These are phyloP conservation scores for Smittium culicis DNA, from an alignment of 371 early-diverging fungal species.

Conservation along the genomic window DNA sequence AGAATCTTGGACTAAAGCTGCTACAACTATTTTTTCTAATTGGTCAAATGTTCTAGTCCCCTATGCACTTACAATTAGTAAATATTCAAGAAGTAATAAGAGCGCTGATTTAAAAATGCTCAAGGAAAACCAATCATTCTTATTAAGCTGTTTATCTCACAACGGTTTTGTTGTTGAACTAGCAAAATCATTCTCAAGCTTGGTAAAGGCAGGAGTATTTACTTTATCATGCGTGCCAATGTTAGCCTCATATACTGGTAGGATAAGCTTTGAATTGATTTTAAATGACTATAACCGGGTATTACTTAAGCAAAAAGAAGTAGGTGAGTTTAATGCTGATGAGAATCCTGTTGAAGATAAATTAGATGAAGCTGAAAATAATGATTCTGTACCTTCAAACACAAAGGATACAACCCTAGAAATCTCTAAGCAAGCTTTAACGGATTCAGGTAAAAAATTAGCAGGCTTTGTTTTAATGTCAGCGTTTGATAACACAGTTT, in stretches of 20 bases:
- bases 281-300: background rate
- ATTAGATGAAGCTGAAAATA: too few relatives aligned
- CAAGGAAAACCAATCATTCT: background rate
- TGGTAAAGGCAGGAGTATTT: background rate
- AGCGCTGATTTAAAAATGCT: too few relatives aligned
- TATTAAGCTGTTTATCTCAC: background rate
- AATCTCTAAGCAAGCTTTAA: too few relatives aligned
- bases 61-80: background rate
- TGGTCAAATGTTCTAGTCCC: background rate
- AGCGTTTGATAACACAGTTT: slow-evolving; percentile 26
- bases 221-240: background rate
- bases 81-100: too few relatives aligned
- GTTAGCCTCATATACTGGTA: background rate
- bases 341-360: too few relatives aligned
- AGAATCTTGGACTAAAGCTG: background rate
- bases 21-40: background rate
- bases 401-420: too few relatives aligned
- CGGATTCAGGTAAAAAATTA: background rate
- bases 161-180: background rate
- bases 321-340: too few relatives aligned
- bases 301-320: too few relatives aligned
- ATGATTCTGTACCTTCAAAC: too few relatives aligned
- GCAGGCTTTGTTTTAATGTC: slow-evolving; percentile 27
- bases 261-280: background rate
- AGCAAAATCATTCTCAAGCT: background rate